A percentile compares a stretch with the other conserved stretches of the same genome.
Conservation (phyloP, 2,329 filamentous ascomycete species). For the Coniella lustricola region DNA sequence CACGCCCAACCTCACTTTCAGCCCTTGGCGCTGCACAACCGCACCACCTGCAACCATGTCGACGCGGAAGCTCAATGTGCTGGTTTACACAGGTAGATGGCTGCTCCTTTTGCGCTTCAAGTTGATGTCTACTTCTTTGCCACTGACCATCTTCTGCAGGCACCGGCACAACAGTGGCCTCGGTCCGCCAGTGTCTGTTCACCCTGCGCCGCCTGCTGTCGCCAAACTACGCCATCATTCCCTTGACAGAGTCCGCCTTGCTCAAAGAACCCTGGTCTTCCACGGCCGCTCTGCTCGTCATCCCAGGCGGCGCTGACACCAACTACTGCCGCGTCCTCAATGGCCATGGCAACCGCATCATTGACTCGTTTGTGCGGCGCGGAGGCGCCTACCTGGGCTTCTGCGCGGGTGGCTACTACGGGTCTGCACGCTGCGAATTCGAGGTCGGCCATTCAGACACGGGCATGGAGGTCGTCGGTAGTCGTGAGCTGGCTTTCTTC, state of each 20-base stretch:
- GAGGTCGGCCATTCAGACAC: slow-evolving; percentile 65
- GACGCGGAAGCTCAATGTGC: slow-evolving; percentile 71
- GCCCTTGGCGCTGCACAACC: neutral
- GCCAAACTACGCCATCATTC: slow-evolving; percentile 87
- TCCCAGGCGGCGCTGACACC: slow-evolving; percentile 90
- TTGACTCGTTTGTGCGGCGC: slow-evolving; percentile 75
- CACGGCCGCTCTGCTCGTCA: slow-evolving; percentile 80
- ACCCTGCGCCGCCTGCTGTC: slow-evolving; percentile 79
- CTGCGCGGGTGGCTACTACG: slow-evolving; percentile 94
- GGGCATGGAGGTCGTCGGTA: slow-evolving; percentile 76
- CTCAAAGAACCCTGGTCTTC: slow-evolving; percentile 87
- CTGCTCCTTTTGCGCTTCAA: slow-evolving; percentile 6
- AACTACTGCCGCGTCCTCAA: slow-evolving; percentile 86
- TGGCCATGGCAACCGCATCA: slow-evolving; percentile 77
- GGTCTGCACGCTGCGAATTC: slow-evolving; percentile 74
- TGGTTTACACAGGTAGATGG: slow-evolving; percentile 77
- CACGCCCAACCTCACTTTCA: neutral
- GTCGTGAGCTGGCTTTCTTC: slow-evolving; percentile 81
- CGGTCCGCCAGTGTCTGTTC: slow-evolving; percentile 82
- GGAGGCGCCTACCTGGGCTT: slow-evolving; percentile 86
- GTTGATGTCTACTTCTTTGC: neutral
- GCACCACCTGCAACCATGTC: slow-evolving; percentile 42
- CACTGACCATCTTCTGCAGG: slow-evolving; percentile 42
- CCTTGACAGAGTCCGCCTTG: slow-evolving; percentile 69
- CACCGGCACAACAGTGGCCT: slow-evolving; percentile 77